Conservation (phyloP, 805 yeast genomes). For the Candida pseudofarinosa region DNA sequence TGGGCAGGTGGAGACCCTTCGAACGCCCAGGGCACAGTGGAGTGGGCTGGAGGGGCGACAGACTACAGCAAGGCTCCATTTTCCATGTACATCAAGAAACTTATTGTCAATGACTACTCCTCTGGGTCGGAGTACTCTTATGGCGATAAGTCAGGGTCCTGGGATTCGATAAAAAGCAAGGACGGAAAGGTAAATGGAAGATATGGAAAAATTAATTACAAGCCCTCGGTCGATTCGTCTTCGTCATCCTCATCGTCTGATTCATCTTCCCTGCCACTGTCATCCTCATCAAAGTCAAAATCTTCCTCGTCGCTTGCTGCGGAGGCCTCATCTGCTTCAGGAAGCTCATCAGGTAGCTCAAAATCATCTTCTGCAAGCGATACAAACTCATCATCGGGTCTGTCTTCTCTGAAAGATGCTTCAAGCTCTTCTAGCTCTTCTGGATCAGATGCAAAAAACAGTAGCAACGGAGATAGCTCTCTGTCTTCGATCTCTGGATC, state of each 20-base stretch:
- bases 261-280: slow-evolving; percentile 4
- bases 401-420: background rate
- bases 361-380: background rate
- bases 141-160: slow-evolving; percentile 49
- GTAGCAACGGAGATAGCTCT: background rate
- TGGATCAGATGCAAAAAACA: background rate
- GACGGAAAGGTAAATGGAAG: slow-evolving; percentile 62
- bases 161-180: slow-evolving; percentile 55
- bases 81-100: slow-evolving; percentile 53
- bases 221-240: slow-evolving; percentile 24
- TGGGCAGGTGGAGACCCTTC: slow-evolving; percentile 80
- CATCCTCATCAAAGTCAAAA: background rate
- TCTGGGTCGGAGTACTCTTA: slow-evolving; percentile 56
- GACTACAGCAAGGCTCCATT: slow-evolving; percentile 65
- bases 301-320: slow-evolving; percentile 6
- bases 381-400: background rate
- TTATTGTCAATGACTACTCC: slow-evolving; percentile 62
- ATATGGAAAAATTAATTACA: slow-evolving; percentile 32
- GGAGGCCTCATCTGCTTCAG: background rate
- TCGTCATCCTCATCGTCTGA: slow-evolving; percentile 7
- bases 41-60: slow-evolving; percentile 76
- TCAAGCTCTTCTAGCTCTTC: slow-evolving; percentile 5
- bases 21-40: slow-evolving; percentile 62
- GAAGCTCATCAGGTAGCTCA: background rate
- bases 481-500: background rate